Conservation (phyloP, 2,329 filamentous ascomycete genomes). For the Diaporthe vexans region DNA sequence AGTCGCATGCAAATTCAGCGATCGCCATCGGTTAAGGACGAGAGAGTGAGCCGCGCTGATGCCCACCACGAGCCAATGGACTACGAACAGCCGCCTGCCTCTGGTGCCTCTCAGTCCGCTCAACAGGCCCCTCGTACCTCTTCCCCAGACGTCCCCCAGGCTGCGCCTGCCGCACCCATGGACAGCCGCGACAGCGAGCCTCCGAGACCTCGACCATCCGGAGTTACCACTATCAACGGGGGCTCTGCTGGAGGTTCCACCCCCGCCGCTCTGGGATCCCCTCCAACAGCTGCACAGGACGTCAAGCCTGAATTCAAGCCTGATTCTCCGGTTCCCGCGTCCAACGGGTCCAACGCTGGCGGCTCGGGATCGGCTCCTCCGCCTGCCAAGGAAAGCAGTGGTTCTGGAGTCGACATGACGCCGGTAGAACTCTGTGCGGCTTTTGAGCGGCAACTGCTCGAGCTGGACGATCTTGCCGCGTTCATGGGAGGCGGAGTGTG, state of each 20-base stretch:
- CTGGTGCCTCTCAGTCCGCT: constrained; percentile 48
- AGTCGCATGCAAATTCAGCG: constrained; percentile 50
- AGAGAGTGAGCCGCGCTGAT: constrained; percentile 67
- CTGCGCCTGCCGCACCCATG: constrained; percentile 39
- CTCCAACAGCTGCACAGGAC: constrained; percentile 45
- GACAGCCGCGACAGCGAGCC: constrained; percentile 68
- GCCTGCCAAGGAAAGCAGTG: constrained; percentile 37
- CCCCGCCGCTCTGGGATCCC: constrained; percentile 60
- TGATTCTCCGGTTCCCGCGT: constrained; percentile 51
- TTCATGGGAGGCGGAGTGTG: constrained; percentile 75
- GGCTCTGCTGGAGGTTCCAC: constrained; percentile 64
- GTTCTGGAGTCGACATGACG: constrained; percentile 65
- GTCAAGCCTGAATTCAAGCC: constrained; percentile 46
- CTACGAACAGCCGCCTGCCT: constrained; percentile 62
- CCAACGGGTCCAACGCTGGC: constrained; percentile 46
- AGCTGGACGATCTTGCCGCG: constrained; percentile 72
- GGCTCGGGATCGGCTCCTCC: constrained; percentile 39
- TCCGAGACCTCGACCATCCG: constrained; percentile 64
- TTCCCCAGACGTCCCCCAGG: constrained; percentile 45
- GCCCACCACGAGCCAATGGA: constrained; percentile 70
- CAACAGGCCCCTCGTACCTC: constrained; percentile 42
- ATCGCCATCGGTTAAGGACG: constrained; percentile 66
- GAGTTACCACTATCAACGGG: constrained; percentile 72
- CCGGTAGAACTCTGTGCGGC: constrained; percentile 70
- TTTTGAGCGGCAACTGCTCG: constrained; percentile 72